Conservation (phyloP, 306 rosid genomes). For the Vigna reflexopilosa region DNA sequence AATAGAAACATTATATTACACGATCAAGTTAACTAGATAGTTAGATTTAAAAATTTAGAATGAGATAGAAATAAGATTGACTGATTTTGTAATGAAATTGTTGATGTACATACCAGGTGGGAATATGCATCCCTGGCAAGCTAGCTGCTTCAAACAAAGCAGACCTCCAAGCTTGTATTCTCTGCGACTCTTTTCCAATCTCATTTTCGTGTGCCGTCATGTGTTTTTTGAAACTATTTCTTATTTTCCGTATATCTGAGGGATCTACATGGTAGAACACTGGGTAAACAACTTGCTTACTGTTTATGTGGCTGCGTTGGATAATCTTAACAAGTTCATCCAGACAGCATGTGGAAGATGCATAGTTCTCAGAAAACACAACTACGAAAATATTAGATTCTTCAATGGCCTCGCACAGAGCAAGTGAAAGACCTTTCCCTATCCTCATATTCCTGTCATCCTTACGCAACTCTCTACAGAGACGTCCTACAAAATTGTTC, state of each 20-base stretch:
- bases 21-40: too few species aligned
- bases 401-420: background rate
- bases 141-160: background rate
- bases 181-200: background rate
- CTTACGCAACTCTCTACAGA: background rate
- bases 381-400: background rate
- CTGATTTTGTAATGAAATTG: background rate
- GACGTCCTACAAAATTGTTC: too few species aligned
- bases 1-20: too few species aligned
- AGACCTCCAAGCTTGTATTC: background rate
- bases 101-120: background rate
- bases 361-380: background rate
- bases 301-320: fast-evolving
- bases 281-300: background rate
- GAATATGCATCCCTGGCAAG: background rate
- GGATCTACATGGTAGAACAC: background rate
- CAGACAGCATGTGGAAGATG: background rate
- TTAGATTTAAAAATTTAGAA: too few species aligned
- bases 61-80: too few species aligned
- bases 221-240: background rate
- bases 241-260: background rate
- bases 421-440: too few species aligned
- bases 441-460: background rate
- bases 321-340: background rate
- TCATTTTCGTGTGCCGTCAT: background rate